Conservation (phyloP, 164 flowering plant species). For the Kingdonia uniflora region DNA sequence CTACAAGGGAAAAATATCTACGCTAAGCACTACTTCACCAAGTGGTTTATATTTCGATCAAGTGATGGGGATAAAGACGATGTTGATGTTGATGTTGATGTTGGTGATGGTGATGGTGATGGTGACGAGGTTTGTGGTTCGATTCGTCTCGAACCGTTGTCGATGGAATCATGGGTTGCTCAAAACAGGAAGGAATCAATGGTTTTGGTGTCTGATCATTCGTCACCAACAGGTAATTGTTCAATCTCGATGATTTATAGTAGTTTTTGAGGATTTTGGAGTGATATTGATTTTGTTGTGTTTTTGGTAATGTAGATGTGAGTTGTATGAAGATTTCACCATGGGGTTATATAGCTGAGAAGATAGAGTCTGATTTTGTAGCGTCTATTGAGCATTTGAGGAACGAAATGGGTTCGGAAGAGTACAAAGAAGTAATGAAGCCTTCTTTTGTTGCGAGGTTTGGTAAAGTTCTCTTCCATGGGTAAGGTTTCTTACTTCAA, state of each 20-base stretch:
- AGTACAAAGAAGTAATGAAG: background rate
- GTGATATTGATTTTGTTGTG: no score
- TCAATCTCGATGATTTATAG: no score
- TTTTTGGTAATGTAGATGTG: no score
- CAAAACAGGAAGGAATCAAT: no score
- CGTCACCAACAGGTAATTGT: no score
- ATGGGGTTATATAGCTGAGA: background rate
- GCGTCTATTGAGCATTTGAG: background rate
- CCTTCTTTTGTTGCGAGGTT: background rate
- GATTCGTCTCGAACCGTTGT: slow-evolving; percentile 25
- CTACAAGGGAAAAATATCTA: slow-evolving; percentile 16
- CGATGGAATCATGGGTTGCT: slow-evolving; percentile 12
- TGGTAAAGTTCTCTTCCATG: background rate
- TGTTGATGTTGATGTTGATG: slow-evolving; percentile 8
- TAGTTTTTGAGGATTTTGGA: no score
- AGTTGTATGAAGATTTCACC: background rate
- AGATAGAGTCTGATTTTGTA: background rate
- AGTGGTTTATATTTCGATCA: slow-evolving; percentile 26
- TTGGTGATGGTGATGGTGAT: slow-evolving; percentile 10
- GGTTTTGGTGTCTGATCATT: no score
- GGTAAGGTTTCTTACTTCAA: no score
- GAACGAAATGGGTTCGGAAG: background rate
- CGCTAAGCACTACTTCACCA: slow-evolving; percentile 15
- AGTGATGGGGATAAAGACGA: no score
- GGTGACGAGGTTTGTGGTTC: slow-evolving; percentile 14